Evolutionary conservation across 768 basidiomycete genomes (phyloP), one percentile per base, ranked within the genome.

Genomic region (Suillus alpinus): DNA sequence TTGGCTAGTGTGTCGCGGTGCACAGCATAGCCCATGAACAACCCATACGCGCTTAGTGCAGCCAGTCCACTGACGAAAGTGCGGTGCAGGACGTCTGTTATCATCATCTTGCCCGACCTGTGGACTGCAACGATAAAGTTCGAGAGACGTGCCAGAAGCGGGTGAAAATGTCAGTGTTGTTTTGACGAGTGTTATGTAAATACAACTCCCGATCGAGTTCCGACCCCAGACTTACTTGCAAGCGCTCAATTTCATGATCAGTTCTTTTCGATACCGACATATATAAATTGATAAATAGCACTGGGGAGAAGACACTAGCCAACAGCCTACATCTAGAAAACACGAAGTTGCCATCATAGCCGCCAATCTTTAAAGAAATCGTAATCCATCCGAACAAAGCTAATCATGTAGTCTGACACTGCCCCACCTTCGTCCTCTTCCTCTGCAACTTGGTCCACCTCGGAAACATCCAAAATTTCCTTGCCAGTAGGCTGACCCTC

Each of bases 331-430:
- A 58, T 4, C 51, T 40, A 59, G 23, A 41, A 59, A 36, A 60
- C 46, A 59, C 26, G 65, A 59, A 39, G 41, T 66, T 71, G 51
- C 32, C 32, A 26, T 55, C 53, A 86, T 70, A 88, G 32, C 56
- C 85, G 81, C 89, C 90, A 92, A 46, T 88, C 87, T 60, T 75
- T 78, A 75, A 94, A 94, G 72, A 81, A 87, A 40, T 87, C 86
- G 69, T 80, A 82, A 65, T 93, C 88, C 44, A 67, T 69, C 56
- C 80, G 77, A 29, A 89, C 86, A 65, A 86, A 81, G 16, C 77
- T 69, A 34, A 97, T 77, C 93, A 97, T 95, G 68, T 92, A 95
- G 59, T 95, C 93, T 43, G 88, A 86, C 18, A 89, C 79, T 9
- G 86, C 87, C 16, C 92, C 92, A 1, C 89, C 88, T 40, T 89